Conservation (phyloP, 2,329 filamentous ascomycete genomes). For the Aureobasidium namibiae region DNA sequence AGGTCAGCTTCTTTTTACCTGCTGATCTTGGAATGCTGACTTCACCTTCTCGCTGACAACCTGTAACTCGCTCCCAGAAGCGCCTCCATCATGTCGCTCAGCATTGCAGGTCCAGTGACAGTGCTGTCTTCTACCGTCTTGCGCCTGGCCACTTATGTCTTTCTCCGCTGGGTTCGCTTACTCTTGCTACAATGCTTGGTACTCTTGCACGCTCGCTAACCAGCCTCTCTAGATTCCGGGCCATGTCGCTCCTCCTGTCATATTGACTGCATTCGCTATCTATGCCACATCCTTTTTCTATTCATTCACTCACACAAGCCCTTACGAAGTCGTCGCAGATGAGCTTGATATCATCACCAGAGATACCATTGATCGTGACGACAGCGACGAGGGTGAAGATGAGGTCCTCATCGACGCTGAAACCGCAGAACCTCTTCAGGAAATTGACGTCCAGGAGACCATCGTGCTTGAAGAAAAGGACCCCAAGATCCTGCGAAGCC, state of each 20-base stretch:
- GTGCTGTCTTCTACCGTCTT: constrained; percentile 21
- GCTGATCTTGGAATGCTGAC: neutral
- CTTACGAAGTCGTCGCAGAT: constrained; percentile 27
- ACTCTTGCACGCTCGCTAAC: neutral
- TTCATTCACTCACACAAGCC: constrained; percentile 21
- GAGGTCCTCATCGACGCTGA: constrained; percentile 33
- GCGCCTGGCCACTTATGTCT: constrained; percentile 24
- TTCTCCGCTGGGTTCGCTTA: constrained; percentile 28
- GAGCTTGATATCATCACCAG: constrained; percentile 31
- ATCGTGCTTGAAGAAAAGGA: constrained; percentile 51
- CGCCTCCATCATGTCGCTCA: neutral
- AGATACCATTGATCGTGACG: constrained; percentile 29
- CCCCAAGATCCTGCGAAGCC: constrained; percentile 51
- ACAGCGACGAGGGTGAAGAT: constrained; percentile 20
- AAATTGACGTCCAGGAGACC: constrained; percentile 56
- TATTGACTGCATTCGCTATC: constrained; percentile 33
- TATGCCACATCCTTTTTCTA: constrained; percentile 37
- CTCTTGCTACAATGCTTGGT: constrained; percentile 14
- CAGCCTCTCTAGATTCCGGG: constrained; percentile 26
- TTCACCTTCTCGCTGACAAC: neutral
- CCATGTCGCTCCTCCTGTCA: constrained; percentile 26
- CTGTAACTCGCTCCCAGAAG: neutral
- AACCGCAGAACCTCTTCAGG: constrained; percentile 23
- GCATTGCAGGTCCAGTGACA: constrained; percentile 14
- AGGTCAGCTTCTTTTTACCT: neutral